Base-by-base conservation (phyloP, 768 basidiomycete genomes). In the Boletus tomentosulus region DNA sequence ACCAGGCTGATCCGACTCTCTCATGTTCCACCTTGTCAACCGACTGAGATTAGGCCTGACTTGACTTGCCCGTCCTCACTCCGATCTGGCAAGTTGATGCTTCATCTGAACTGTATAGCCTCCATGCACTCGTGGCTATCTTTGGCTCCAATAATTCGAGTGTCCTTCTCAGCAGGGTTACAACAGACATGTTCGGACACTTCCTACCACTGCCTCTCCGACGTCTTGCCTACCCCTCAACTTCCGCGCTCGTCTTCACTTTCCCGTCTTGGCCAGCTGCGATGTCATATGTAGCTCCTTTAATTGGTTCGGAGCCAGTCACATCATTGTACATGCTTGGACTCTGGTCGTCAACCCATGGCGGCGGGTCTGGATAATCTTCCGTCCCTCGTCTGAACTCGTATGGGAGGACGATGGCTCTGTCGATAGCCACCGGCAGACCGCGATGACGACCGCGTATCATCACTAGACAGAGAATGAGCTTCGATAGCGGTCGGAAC, bases 391-490 rank as follows among this genome's bases (percentile, higher is more conserved):
- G 69, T 56, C 75, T 62, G 55, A 81, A 81, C 53, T 91, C 90
- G 34, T 74, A 75, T 1, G 91, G 92, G 16, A 94, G 76, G 65
- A 95, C 78, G 48, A 95, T 81, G 0, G 93, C 90, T 49, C 93
- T 83, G 70, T 93, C 91, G 45, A 94, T 92, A 9, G 90, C 92
- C 22, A 89, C 86, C 0, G 91, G 91, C 7, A 93, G 73, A 35
- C 92, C 91, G 45, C 94, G 86, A 69, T 98, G 94, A 12, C 92
- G 82, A 8, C 94, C 93, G 53, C 97, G 88, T 56, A 99, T 79
- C 92, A 98, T 98, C 60, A 98, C 92, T 10, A 81, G 68, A 64
- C 84, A 86, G 27, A 98, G 61, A 53, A 98, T 84, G 34, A 98
- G 78, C 69, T 98, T 98, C 0, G 93, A 94, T 6, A 97, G 70